phyloP scores from a whole-genome alignment of 257 asterid genomes.

The Agastache rugosa region DNA sequence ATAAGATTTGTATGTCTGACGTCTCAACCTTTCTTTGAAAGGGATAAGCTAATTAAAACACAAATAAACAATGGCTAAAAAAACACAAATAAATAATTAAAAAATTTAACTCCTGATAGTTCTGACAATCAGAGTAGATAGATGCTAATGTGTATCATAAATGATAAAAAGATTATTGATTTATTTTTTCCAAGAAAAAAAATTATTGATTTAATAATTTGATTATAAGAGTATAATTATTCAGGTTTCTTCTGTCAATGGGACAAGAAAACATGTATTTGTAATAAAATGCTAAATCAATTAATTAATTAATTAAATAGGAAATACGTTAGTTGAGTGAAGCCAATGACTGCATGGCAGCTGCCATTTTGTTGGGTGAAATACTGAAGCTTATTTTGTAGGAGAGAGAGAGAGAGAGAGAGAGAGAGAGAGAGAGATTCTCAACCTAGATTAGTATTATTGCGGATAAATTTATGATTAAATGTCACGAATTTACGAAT shows the following conservation, averaged over 20 bases:
- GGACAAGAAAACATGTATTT: not conserved
- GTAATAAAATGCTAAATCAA: not conserved
- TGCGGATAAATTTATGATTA: too few relatives aligned
- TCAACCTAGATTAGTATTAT: too few relatives aligned
- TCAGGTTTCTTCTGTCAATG: not conserved
- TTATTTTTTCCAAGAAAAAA: not conserved
- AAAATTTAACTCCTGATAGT: not conserved
- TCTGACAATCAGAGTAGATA: not conserved
- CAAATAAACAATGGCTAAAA: not conserved
- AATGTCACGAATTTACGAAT: too few relatives aligned
- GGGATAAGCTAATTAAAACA: not conserved
- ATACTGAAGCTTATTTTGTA: not conserved
- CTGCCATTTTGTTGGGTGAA: not conserved
- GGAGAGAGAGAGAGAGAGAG: not conserved
- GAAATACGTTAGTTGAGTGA: not conserved
- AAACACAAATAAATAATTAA: not conserved
- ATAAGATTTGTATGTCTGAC: not conserved
- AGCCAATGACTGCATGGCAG: slow-evolving; percentile 2
- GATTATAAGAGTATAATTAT: not conserved
- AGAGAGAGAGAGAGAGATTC: not conserved
- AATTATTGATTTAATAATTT: not conserved
- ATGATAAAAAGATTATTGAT: not conserved
- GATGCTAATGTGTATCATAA: not conserved
- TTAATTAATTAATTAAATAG: not conserved
- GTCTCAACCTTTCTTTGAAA: not conserved